Evolutionary conservation across 495 filamentous ascomycete genomes (phyloP), one percentile per base, ranked within the genome.

Genomic region (Talaromyces borbonicus): DNA sequence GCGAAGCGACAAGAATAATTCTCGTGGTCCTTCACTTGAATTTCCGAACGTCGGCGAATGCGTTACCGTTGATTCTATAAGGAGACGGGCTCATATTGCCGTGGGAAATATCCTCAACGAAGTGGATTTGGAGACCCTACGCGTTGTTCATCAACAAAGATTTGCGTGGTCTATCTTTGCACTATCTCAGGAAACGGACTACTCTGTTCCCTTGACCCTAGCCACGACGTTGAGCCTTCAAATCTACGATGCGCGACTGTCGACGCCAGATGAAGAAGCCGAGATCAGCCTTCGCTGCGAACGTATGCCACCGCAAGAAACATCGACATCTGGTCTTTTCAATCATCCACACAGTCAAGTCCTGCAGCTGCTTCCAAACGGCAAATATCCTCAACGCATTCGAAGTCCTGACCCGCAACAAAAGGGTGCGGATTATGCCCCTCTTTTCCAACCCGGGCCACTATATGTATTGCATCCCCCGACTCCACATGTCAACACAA

Each of bases 111-210:
- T 79, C 27, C 74, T 95, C 26, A 83, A 88, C 35, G 85, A 92
- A 55, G 74, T 95, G 14, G 88, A 95, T 56, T 65, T 96, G n/a
- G 69, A 78, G 43, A 89, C 86, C 0, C 63, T 95, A 5, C 74
- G 77, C 29, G 72, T 87, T 19, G 63, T 90, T 8, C 80, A 79
- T 6, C 77, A 78, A 43, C 77, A 87, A 46, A 74, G 76, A 25
- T 95, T 86, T 54, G 83, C 87, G 0, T 93, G 82, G 71, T 78
- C 84, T 14, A 88, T 96, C 35, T 85, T 83, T 41, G 81, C 87
- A 2, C 64, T 97, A 29, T 95, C 90, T 0, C 77, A 87, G 47
- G 81, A 87, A 24, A 77, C 75, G 14, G 69, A 81, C 48, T 75
- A 76, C 8, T 70, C 66, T 1, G 74, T 81, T 2, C 90, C 90